Conservation (phyloP, 139 green algal genomes). For the Chlamydomonas asymmetrica region DNA sequence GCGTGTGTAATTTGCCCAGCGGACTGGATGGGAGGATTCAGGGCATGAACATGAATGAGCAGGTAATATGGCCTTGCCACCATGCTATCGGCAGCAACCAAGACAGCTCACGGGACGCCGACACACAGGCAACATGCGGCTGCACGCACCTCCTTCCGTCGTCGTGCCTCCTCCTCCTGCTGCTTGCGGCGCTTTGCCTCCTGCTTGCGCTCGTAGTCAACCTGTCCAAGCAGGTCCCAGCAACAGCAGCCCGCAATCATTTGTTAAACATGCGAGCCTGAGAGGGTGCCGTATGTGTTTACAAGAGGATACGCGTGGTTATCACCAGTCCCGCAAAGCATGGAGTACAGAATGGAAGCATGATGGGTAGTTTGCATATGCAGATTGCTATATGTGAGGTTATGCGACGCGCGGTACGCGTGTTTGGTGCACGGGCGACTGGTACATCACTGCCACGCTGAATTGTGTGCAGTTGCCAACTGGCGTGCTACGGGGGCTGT, state of each 20-base stretch:
- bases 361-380: neutral
- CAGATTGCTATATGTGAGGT: neutral
- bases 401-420: neutral
- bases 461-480: neutral
- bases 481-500: too few relatives aligned
- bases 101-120: too few relatives aligned
- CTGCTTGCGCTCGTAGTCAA: constrained; percentile 48
- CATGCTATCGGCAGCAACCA: neutral
- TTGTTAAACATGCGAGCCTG: neutral
- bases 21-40: too few relatives aligned
- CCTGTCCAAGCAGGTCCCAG: too few relatives aligned
- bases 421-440: neutral
- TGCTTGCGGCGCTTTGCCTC: constrained; percentile 49
- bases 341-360: neutral
- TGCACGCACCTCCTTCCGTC: constrained; percentile 43
- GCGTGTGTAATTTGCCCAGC: too few relatives aligned
- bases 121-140: neutral
- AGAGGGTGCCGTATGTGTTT: neutral
- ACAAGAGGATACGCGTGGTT: neutral
- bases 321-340: neutral
- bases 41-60: too few relatives aligned
- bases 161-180: constrained; percentile 41
- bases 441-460: neutral
- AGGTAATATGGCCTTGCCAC: too few relatives aligned
- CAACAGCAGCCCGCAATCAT: too few relatives aligned